Evolutionary conservation across 768 basidiomycete species (phyloP).

Genomic region (Phylloporus arenicola): DNA sequence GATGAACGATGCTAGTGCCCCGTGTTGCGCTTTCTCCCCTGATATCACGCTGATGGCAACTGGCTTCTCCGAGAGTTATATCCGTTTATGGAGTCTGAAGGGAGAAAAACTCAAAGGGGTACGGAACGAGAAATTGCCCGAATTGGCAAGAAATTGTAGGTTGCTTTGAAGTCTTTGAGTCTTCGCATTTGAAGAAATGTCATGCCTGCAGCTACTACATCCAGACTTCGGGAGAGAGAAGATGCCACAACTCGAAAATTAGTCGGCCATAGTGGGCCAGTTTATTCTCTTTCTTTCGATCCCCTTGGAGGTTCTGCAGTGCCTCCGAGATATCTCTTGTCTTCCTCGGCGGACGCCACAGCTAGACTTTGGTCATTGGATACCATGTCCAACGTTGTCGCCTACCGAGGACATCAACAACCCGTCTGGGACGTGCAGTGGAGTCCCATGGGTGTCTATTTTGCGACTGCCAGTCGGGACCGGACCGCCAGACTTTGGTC

Average conservation of each 20-base stretch:
- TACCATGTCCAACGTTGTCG: constrained; percentile 88
- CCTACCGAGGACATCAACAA: constrained; percentile 93
- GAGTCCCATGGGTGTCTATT: constrained; percentile 98
- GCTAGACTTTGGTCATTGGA: constrained; percentile 93
- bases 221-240: constrained; percentile 71
- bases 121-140: constrained; percentile 68
- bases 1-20: constrained; percentile 46
- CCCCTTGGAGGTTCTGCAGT: constrained; percentile 81
- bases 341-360: constrained; percentile 89
- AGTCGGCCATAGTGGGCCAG: constrained; percentile 94
- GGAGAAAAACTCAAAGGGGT: constrained; percentile 80
- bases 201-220: constrained; percentile 42
- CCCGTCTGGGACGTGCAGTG: constrained; percentile 99
- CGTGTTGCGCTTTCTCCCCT: constrained; percentile 82
- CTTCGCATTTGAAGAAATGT: constrained; percentile 8
- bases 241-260: constrained; percentile 85
- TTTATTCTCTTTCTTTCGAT: constrained; percentile 92
- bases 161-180: constrained; percentile 1
- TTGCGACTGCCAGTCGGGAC: constrained; percentile 92
- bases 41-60: constrained; percentile 92
- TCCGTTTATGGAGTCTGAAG: constrained; percentile 91
- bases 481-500: constrained; percentile 95
- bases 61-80: constrained; percentile 93
- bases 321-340: constrained; percentile 83
- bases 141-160: constrained; percentile 66